Evolutionary conservation across 2,329 filamentous ascomycete genomes (phyloP), one percentile per base, ranked within the genome.

Genomic region (Venturia pyrina): DNA sequence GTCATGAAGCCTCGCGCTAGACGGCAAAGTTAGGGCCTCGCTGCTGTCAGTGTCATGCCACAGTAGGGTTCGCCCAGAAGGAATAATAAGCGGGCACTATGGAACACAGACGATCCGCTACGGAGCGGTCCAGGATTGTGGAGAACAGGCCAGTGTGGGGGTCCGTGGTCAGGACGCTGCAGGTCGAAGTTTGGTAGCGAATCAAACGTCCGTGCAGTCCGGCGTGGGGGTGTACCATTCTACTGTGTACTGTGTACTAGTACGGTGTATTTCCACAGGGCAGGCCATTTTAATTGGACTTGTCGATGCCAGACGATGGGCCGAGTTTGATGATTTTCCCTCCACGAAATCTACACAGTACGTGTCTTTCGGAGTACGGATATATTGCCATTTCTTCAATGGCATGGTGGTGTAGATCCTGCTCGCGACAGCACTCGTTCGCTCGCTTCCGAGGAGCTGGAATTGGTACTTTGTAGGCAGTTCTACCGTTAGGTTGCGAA

Each of bases 51-150:
- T 56, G 50, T 28, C 53, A 19, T 57, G 32, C 10, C 5, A 37
- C 5, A 10, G 34, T 57, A 37, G 13, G 53, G 50, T 57, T 57
- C 24, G 32, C 50, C 11, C 13, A 28, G 11, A 34, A 34, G 50
- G 6, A 37, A 13, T 57, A 34, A 57, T 15, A 34, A 57, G 53
- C 28, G 28, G 28, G 32, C 53, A 57, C 53, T 37, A 34, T 57
- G 53, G 53, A 57, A n/a, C 28, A 19, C 28, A 57, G 53, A n/a
- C 53, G 53, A 57, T 57, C 53, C 53, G 53, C 37, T 57, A 32
- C 53, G 53, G 53, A 37, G 53, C 53, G 53, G 53, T 37, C 53
- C 53, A 56, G 50, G 50, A 56, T 17, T 56, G 28, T 56, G 50
- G 50, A 56, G 50, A 56, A 56, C 24, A 5, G 50, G 19, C 24